Conservation (phyloP, 257 asterid species). For the Capsicum pubescens region DNA sequence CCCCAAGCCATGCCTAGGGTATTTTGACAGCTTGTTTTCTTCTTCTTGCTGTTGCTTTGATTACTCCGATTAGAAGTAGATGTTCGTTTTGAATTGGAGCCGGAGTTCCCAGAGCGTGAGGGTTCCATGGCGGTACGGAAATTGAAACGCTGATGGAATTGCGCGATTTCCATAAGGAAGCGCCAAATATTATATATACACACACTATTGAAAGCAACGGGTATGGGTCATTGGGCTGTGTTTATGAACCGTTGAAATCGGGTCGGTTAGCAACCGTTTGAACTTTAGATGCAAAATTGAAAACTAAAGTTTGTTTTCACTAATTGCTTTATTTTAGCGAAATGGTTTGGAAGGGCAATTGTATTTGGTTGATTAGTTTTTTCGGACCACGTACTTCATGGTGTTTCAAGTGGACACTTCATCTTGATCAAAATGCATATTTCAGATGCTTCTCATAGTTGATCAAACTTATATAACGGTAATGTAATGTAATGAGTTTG, state of each 20-base stretch:
- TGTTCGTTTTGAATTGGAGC: conserved; percentile 62
- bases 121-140: conserved; percentile 37
- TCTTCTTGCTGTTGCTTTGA: conserved; percentile 55
- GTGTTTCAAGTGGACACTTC: not conserved
- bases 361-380: too few relatives aligned
- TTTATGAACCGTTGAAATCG: not conserved
- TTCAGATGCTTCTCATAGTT: too few relatives aligned
- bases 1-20: conserved; percentile 97
- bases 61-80: conserved; percentile 47
- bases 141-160: not conserved
- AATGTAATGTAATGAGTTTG: too few relatives aligned
- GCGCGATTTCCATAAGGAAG: not conserved
- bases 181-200: not conserved
- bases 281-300: too few relatives aligned
- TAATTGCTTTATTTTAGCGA: too few relatives aligned
- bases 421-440: not conserved
- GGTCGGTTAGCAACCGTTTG: too few relatives aligned
- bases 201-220: not conserved
- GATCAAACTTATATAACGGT: not conserved
- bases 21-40: conserved; percentile 55
- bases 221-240: not conserved
- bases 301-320: too few relatives aligned
- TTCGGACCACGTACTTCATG: too few relatives aligned
- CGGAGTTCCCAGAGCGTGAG: conserved; percentile 37
- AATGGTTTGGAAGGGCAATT: too few relatives aligned